A percentile compares a stretch with the other conserved stretches of the same genome.
These are phyloP conservation scores for Tuber microsphaerosporum DNA, from an alignment of 495 filamentous ascomycete species.

Conservation along the genomic window DNA sequence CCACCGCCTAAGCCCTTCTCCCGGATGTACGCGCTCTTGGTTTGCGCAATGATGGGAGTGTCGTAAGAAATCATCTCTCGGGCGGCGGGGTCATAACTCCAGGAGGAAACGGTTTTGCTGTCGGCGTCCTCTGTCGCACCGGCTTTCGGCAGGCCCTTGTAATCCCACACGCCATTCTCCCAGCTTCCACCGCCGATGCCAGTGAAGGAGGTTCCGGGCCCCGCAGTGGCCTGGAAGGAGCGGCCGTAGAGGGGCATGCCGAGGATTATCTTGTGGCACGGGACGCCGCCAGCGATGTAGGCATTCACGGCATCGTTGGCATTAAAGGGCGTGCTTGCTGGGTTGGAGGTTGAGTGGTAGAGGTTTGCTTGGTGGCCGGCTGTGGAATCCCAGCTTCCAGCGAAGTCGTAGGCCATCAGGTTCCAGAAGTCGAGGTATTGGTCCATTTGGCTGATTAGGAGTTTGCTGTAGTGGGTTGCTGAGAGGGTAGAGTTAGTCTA, in stretches of 20 bases:
- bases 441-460: constrained; percentile 65
- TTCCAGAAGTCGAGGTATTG: constrained; percentile 76
- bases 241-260: constrained; percentile 85
- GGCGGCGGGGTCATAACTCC: constrained; percentile 56
- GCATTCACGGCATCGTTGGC: constrained; percentile 59
- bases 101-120: constrained; percentile 54
- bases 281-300: constrained; percentile 60
- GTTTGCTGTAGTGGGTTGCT: constrained; percentile 59
- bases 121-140: constrained; percentile 50
- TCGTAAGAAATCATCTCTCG: constrained; percentile 72
- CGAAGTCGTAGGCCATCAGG: constrained; percentile 73
- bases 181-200: constrained; percentile 62
- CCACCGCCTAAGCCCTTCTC: constrained; percentile 62
- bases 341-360: constrained; percentile 50
- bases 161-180: constrained; percentile 77
- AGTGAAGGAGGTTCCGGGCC: constrained; percentile 59
- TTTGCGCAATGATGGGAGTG: constrained; percentile 51
- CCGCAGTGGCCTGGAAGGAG: constrained; percentile 63
- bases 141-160: constrained; percentile 53
- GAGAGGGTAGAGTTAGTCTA: constrained; percentile 22
- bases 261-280: constrained; percentile 62
- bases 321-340: constrained; percentile 60
- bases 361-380: constrained; percentile 74
- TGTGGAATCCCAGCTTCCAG: constrained; percentile 60
- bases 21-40: constrained; percentile 62